Base-by-base conservation (phyloP, 495 filamentous ascomycete genomes). In the Clavariopsis aquatica region DNA sequence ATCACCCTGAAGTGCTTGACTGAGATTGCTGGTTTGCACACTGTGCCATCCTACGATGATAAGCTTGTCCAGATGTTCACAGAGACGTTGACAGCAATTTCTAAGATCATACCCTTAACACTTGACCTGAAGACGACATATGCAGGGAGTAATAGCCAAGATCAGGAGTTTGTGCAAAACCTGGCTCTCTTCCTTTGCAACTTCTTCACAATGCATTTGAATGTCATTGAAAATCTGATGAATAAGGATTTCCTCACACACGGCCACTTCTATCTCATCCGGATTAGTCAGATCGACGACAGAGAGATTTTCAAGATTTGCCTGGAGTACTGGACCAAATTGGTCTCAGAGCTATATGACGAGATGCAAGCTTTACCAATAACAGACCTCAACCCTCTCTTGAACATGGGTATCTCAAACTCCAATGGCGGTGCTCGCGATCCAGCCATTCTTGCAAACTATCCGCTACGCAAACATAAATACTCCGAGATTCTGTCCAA, bases 261-360 rank as follows among this genome's bases (percentile, higher is more conserved):
- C 70, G 92, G 90, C 22, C 94, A 99, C 76, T 97, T 93, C 78
- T 99, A 99, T 74, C 85, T 99, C 10, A 97, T 99, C 71, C 87
- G 92, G 19, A 96, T 99, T 69, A 96, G 91, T 31, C 95, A 98
- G 74, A 98, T 99, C 64, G 94, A 99, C 60, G 94, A 99, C 70
- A 86, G 94, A 53, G 94, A 99, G 73, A 94, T 99, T 62, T 99
- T 99, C 83, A 99, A 99, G 81, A 98, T 98, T 69, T 96, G 91
- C 72, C 80, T 99, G 52, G 94, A 99, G 69, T 99, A 99, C 77
- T 99, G 94, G 94, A 95, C 95, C 22, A 96, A 96, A 71, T 82
- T 98, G 15, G 95, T 98, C n/a, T 91, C 95, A 69, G 95, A 98
- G 75, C 83, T 99, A 4, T 99, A 96, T 70, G 95, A 99, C 75